phyloP scores from a whole-genome alignment of 78 protist genomes.

The Dictyostelium brefeldianum region DNA sequence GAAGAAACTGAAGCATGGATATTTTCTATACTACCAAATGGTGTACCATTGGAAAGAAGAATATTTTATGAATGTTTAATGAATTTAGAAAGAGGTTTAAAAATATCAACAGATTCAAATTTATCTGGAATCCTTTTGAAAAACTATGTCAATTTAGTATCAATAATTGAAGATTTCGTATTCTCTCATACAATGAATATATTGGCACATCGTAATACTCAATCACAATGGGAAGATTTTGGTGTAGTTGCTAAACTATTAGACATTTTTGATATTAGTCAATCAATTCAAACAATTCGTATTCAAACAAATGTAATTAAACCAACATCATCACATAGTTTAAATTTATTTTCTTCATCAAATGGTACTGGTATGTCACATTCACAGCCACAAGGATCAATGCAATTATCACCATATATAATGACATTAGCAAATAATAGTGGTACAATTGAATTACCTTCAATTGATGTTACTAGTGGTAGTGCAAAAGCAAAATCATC shows the following conservation, averaged over 20 bases:
- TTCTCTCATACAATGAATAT: constrained; percentile 70
- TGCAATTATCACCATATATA: constrained; percentile 35
- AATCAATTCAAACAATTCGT: constrained; percentile 61
- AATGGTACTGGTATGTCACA: background rate
- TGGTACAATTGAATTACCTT: constrained; percentile 49
- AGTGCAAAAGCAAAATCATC: constrained; percentile 41
- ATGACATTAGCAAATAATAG: constrained; percentile 37
- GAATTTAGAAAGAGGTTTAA: constrained; percentile 29
- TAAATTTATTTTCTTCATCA: background rate
- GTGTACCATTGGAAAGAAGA: constrained; percentile 58
- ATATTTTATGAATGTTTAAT: constrained; percentile 64
- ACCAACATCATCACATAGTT: background rate
- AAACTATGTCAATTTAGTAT: constrained; percentile 66
- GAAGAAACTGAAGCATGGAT: constrained; percentile 84
- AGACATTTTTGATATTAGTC: constrained; percentile 64
- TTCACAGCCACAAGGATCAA: background rate
- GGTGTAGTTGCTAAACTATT: constrained; percentile 62
- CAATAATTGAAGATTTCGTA: constrained; percentile 72
- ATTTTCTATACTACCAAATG: constrained; percentile 35
- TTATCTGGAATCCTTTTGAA: background rate
- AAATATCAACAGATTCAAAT: background rate
- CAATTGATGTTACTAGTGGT: constrained; percentile 18
- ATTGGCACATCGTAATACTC: constrained; percentile 52
- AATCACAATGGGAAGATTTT: constrained; percentile 82
- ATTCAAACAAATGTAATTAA: background rate